phyloP scores from a whole-genome alignment of 2,329 filamentous ascomycete genomes.

The Tolypocladium cylindrosporum region DNA sequence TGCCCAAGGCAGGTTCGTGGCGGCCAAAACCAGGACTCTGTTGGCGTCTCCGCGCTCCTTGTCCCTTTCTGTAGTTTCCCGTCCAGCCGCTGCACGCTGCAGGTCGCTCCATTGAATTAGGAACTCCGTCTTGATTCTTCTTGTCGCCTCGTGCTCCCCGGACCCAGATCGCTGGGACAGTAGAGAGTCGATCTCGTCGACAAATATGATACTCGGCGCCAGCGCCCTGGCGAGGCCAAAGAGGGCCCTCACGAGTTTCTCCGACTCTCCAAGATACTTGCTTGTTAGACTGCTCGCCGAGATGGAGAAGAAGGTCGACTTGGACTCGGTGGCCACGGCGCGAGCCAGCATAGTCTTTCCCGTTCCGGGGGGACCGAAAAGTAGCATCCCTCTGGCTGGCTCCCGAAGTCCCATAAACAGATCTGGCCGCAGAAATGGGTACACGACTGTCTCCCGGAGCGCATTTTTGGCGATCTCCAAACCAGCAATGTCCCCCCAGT shows the following conservation, averaged over 20 bases:
- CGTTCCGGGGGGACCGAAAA: conserved; percentile 95
- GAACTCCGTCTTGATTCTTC: conserved; percentile 95
- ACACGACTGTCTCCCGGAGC: conserved; percentile 90
- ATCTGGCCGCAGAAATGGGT: conserved; percentile 90
- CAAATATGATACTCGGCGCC: conserved; percentile 93
- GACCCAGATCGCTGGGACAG: conserved; percentile 74
- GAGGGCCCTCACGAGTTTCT: conserved; percentile 88
- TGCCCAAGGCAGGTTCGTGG: conserved; percentile 94
- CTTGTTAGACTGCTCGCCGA: conserved; percentile 89
- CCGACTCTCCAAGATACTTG: conserved; percentile 92
- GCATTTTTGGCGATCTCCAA: conserved; percentile 85
- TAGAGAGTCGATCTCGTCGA: conserved; percentile 94
- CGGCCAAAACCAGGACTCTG: conserved; percentile 83
- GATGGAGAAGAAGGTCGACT: conserved; percentile 94
- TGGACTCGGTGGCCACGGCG: conserved; percentile 83
- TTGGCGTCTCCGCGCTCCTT: conserved; percentile 71
- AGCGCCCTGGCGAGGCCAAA: conserved; percentile 83
- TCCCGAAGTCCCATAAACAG: conserved; percentile 93
- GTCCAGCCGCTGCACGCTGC: conserved; percentile 80
- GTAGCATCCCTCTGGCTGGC: conserved; percentile 85
- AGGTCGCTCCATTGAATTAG: conserved; percentile 95
- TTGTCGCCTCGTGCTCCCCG: conserved; percentile 84
- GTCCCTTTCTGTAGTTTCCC: conserved; percentile 57
- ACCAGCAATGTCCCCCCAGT: conserved; percentile 89
- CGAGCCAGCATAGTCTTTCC: conserved; percentile 97